These are phyloP conservation scores for Astrothelium macrocarpum DNA, from an alignment of 495 filamentous ascomycete species.

Conservation along the genomic window DNA sequence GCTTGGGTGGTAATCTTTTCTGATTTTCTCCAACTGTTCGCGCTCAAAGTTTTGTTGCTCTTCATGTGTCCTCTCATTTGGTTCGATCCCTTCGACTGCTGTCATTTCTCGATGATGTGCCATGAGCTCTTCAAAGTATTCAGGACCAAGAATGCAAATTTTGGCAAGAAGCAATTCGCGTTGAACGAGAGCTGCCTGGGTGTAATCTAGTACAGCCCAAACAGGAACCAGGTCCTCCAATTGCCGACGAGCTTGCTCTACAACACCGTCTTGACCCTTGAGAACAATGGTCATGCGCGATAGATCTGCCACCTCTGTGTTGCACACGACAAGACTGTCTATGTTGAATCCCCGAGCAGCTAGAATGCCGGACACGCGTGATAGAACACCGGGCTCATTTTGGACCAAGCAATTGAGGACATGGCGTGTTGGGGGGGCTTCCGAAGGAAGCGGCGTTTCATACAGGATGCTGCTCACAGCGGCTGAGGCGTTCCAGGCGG, in stretches of 20 bases:
- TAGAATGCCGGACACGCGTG: conserved; percentile 90
- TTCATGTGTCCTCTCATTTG: conserved; percentile 19
- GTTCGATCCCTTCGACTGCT: conserved; percentile 32
- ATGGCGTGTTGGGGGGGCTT: conserved; percentile 80
- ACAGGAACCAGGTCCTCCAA: conserved; percentile 94
- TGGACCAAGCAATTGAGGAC: conserved; percentile 97
- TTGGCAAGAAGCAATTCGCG: conserved; percentile 94
- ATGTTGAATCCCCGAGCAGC: conserved; percentile 98
- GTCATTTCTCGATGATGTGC: conserved; percentile 81
- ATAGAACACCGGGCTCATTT: conserved; percentile 95
- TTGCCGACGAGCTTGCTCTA: conserved; percentile 93
- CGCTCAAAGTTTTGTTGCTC: conserved; percentile 24
- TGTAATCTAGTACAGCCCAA: conserved; percentile 97
- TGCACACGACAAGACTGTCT: conserved; percentile 93
- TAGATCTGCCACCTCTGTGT: conserved; percentile 93
- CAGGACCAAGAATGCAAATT: conserved; percentile 86
- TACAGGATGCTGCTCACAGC: conserved; percentile 98
- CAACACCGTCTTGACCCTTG: conserved; percentile 89
- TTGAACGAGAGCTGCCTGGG: conserved; percentile 84
- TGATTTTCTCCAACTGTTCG: conserved; percentile 19
- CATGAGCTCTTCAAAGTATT: conserved; percentile 94
- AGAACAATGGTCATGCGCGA: conserved; percentile 98
- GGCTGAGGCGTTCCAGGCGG: conserved; percentile 85
- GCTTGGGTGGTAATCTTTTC: conserved; percentile 70
- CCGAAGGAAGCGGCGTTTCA: conserved; percentile 81